Conservation (phyloP, 805 yeast genomes). For the Cyberlindnera xishuangbannaensis region DNA sequence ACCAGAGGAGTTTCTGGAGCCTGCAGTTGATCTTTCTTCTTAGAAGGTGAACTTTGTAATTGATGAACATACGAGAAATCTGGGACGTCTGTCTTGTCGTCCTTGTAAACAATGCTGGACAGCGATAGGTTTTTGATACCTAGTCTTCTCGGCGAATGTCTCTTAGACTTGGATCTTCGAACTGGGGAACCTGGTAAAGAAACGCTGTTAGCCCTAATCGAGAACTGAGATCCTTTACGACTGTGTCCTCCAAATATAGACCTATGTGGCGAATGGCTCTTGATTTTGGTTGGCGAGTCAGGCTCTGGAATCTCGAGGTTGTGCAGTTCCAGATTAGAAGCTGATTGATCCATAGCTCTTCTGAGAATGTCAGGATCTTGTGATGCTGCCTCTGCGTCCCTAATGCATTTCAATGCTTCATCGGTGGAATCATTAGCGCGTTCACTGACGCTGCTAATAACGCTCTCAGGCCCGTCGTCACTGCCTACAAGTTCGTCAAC, state of each 20-base stretch:
- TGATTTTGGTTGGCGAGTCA: conserved; percentile 9
- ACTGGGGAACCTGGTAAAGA: conserved; percentile 22
- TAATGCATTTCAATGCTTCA: conserved; percentile 20
- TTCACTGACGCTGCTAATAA: conserved; percentile 1
- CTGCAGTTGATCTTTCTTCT: conserved; percentile 5
- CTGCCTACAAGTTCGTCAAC: background rate
- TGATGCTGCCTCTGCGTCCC: conserved; percentile 10
- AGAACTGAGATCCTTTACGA: conserved; percentile 15
- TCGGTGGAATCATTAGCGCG: conserved; percentile 18
- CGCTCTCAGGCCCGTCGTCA: conserved; percentile 1
- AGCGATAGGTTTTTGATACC: conserved; percentile 22
- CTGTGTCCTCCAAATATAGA: conserved; percentile 21
- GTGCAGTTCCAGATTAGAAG: conserved; percentile 6
- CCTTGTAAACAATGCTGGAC: conserved; percentile 22
- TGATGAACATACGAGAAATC: conserved; percentile 23
- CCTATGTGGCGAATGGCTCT: conserved; percentile 22
- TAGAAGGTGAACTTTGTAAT: conserved; percentile 20
- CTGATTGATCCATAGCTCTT: conserved; percentile 18
- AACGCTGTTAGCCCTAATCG: conserved; percentile 9
- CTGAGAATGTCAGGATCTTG: conserved; percentile 8
- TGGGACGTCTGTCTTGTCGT: conserved; percentile 13
- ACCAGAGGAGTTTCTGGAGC: conserved; percentile 10
- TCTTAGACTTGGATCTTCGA: conserved; percentile 9
- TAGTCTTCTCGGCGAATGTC: conserved; percentile 10
- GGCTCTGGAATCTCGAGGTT: too few species aligned